phyloP scores from a whole-genome alignment of 2,329 filamentous ascomycete genomes.

The Exophiala xenobiotica region DNA sequence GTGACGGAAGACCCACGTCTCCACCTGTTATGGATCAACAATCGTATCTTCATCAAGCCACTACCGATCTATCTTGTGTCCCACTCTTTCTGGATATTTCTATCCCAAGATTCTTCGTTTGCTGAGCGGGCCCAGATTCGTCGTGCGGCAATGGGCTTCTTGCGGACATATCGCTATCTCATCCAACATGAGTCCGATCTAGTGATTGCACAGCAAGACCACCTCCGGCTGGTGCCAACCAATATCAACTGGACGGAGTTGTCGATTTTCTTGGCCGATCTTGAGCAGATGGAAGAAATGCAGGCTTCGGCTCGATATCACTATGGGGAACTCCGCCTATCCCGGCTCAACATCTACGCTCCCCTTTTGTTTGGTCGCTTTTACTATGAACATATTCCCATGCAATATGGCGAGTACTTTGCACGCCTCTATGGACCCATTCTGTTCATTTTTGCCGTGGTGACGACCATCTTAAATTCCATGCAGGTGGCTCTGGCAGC shows the following conservation, averaged over 20 bases:
- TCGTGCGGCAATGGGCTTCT: constrained; percentile 34
- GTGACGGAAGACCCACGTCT: constrained; percentile 31
- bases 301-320: constrained; percentile 39
- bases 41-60: constrained; percentile 33
- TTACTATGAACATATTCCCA: not conserved
- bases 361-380: not conserved
- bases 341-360: constrained; percentile 42
- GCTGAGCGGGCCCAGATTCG: not conserved
- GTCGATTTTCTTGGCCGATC: constrained; percentile 39
- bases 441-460: constrained; percentile 4
- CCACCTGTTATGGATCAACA: constrained; percentile 32
- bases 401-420: constrained; percentile 6
- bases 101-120: not conserved
- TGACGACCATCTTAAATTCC: not conserved
- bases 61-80: constrained; percentile 32
- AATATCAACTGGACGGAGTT: constrained; percentile 35
- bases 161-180: constrained; percentile 45
- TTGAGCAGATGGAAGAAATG: constrained; percentile 33
- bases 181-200: constrained; percentile 43
- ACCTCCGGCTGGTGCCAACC: constrained; percentile 34
- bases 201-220: constrained; percentile 34
- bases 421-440: not conserved
- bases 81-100: constrained; percentile 16
- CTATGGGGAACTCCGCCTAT: constrained; percentile 47
- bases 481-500: constrained; percentile 1